phyloP scores from a whole-genome alignment of 352 stramenopile genomes.

The Globisporangium echinulatum region DNA sequence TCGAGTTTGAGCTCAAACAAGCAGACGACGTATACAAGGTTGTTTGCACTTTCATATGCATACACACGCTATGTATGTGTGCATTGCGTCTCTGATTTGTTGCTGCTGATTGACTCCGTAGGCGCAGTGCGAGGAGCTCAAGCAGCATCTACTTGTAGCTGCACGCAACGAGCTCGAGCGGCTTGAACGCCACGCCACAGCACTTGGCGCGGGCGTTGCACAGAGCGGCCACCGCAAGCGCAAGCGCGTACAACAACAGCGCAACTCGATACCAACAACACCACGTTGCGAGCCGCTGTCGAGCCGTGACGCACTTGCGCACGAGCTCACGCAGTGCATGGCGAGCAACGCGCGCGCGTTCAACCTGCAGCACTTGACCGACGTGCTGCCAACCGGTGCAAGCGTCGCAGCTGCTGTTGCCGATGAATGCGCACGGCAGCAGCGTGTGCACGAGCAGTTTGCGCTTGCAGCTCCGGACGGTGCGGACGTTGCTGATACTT shows the following conservation, averaged over 20 bases:
- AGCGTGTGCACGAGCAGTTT: too few species aligned
- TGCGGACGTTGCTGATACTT: too few species aligned
- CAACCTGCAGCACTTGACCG: conserved; percentile 50
- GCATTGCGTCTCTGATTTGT: not conserved
- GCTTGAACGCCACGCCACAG: conserved; percentile 10
- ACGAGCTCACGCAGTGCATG: conserved; percentile 23
- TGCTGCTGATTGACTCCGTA: not conserved
- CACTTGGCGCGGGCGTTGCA: not conserved
- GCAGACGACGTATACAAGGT: conserved; percentile 51
- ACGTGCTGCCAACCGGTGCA: conserved; percentile 29
- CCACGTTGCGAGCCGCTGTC: not conserved
- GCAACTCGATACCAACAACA: not conserved
- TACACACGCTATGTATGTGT: not conserved
- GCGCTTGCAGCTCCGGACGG: too few species aligned
- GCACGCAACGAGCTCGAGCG: conserved; percentile 13
- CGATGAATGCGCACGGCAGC: conserved; percentile 1
- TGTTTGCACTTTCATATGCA: not conserved
- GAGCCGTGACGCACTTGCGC: conserved; percentile 11
- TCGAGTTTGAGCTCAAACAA: conserved; percentile 74
- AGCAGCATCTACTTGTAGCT: conserved; percentile 18
- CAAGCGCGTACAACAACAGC: not conserved
- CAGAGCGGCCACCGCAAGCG: not conserved
- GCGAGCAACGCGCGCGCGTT: conserved; percentile 26
- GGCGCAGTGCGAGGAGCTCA: conserved; percentile 20
- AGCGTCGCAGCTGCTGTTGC: conserved; percentile 35